Evolutionary conservation across 352 stramenopile species (phyloP).

Genomic region (Phytophthora fragariaefolia): DNA sequence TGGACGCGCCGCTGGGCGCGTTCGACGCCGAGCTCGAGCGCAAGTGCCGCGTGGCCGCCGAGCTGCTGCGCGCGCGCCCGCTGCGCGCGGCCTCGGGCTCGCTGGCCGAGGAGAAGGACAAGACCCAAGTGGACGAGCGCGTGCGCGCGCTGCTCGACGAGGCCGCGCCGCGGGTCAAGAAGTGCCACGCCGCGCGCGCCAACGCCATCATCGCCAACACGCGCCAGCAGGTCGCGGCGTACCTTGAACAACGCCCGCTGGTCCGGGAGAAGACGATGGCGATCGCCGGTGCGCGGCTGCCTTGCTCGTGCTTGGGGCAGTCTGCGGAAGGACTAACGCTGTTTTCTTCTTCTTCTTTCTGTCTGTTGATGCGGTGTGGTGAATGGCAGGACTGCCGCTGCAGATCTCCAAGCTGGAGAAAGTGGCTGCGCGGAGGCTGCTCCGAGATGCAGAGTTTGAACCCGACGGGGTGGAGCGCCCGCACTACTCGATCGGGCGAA

Average conservation of each 20-base stretch:
- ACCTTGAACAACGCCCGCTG: conserved; percentile 37
- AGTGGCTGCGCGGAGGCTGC: conserved; percentile 49
- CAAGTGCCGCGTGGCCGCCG: conserved; percentile 38
- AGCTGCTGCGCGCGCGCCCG: conserved; percentile 22
- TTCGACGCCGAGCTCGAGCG: conserved; percentile 44
- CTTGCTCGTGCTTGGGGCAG: too few species aligned
- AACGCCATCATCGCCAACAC: conserved; percentile 48
- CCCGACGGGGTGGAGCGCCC: conserved; percentile 29
- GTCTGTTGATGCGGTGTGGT: conserved; percentile 1
- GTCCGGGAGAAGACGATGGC: conserved; percentile 35
- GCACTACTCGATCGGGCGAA: conserved; percentile 55
- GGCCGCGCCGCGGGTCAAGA: conserved; percentile 44
- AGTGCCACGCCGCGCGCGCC: conserved; percentile 34
- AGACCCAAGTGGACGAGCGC: conserved; percentile 36
- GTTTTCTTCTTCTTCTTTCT: background rate
- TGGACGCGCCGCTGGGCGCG: conserved; percentile 49
- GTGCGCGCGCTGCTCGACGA: conserved; percentile 52
- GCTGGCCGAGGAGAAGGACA: conserved; percentile 27
- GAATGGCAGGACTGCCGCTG: conserved; percentile 25
- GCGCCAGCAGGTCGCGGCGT: conserved; percentile 49
- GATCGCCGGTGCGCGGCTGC: conserved; percentile 15
- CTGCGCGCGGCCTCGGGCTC: conserved; percentile 38
- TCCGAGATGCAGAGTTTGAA: conserved; percentile 38
- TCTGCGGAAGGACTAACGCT: background rate
- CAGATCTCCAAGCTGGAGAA: conserved; percentile 54